Evolutionary conservation across 2,329 filamentous ascomycete species (phyloP).

Genomic region (Fusarium sp.): DNA sequence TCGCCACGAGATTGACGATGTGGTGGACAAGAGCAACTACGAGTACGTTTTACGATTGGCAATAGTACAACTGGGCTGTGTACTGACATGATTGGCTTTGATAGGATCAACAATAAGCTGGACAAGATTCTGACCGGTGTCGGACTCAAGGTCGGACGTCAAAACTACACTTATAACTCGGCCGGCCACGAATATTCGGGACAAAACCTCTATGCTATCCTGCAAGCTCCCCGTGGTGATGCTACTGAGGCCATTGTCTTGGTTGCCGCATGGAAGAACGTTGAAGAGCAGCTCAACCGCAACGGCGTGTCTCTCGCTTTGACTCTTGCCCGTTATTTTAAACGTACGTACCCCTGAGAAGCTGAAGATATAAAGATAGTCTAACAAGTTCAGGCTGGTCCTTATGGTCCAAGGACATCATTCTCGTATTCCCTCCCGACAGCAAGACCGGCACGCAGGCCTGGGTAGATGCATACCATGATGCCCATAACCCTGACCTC

Average conservation of each 20-base stretch:
- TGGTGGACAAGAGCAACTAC: constrained; percentile 66
- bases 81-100: not conserved
- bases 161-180: constrained; percentile 87
- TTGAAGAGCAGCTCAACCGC: constrained; percentile 80
- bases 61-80: not conserved
- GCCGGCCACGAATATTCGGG: constrained; percentile 80
- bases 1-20: constrained; percentile 79
- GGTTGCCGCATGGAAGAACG: constrained; percentile 88
- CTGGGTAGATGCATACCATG: constrained; percentile 98
- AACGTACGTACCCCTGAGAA: constrained; percentile 63
- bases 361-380: not conserved
- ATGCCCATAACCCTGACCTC: constrained; percentile 78
- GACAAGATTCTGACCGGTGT: constrained; percentile 80
- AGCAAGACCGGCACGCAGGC: constrained; percentile 91
- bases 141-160: constrained; percentile 87
- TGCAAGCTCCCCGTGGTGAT: constrained; percentile 93
- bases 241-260: constrained; percentile 97
- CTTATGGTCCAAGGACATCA: constrained; percentile 98
- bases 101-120: constrained; percentile 75
- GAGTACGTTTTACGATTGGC: constrained; percentile 56
- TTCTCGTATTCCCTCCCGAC: constrained; percentile 89
- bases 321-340: constrained; percentile 93
- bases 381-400: constrained; percentile 77
- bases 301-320: constrained; percentile 89
- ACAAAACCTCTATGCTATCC: constrained; percentile 92